A percentile compares a stretch with the other conserved stretches of the same genome.
phyloP scores from a whole-genome alignment of 1,284 basidiomycete genomes.

The Coniophora puteana region DNA sequence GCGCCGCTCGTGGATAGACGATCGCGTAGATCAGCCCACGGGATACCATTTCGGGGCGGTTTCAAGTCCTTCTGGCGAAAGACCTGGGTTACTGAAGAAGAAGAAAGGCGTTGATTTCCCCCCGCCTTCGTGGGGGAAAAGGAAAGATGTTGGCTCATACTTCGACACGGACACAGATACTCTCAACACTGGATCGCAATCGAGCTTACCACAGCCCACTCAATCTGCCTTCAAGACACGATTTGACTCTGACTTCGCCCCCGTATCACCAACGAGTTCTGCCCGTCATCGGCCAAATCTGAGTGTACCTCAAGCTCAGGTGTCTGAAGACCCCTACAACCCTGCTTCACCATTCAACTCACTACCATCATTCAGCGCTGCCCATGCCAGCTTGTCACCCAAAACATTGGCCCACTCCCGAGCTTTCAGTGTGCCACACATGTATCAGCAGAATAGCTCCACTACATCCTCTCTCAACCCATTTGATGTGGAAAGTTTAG shows the following conservation, averaged over 20 bases:
- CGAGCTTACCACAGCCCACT: conserved; percentile 25
- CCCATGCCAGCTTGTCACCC: conserved; percentile 21
- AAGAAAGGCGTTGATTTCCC: conserved; percentile 52
- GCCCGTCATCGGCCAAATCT: too few relatives aligned
- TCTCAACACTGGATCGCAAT: conserved; percentile 22
- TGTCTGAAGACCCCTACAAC: conserved; percentile 19
- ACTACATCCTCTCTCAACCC: conserved; percentile 26
- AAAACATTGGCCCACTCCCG: conserved; percentile 32
- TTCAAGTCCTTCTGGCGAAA: too few relatives aligned
- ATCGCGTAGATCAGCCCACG: conserved; percentile 33
- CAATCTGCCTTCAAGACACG: conserved; percentile 36
- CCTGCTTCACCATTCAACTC: conserved; percentile 33
- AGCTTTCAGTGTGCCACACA: conserved; percentile 30
- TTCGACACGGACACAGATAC: conserved; percentile 36
- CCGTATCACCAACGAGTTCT: too few relatives aligned
- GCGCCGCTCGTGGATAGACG: conserved; percentile 64
- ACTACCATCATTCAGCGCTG: conserved; percentile 23
- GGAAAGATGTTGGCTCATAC: conserved; percentile 50
- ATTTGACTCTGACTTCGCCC: conserved; percentile 37
- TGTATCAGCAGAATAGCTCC: conserved; percentile 7
- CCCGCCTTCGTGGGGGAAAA: conserved; percentile 58
- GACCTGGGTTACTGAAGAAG: conserved; percentile 41
- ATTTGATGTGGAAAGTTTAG: conserved; percentile 15
- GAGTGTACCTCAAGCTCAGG: too few relatives aligned
- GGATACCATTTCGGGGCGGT: conserved; percentile 59